These are phyloP conservation scores for Saccharomycopsis synnaedendra DNA, from an alignment of 805 yeast species.

Conservation along the genomic window DNA sequence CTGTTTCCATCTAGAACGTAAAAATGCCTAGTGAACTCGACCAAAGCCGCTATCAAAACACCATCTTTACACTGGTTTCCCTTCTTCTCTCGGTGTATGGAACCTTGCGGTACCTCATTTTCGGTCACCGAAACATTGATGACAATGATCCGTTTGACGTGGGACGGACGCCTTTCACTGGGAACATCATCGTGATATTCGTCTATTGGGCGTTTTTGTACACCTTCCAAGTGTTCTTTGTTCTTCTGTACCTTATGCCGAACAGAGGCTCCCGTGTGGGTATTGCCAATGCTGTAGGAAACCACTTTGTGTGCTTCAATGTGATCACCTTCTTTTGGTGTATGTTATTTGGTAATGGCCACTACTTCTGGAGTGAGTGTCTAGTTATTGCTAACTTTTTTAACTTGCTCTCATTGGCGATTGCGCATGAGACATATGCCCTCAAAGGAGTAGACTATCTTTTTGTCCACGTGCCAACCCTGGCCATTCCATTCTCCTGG, in stretches of 20 bases:
- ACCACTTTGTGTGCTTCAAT: constrained; percentile 57
- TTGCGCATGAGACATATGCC: constrained; percentile 47
- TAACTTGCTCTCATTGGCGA: constrained; percentile 44
- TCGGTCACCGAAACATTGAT: constrained; percentile 29
- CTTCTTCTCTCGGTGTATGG: constrained; percentile 46
- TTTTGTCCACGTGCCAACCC: constrained; percentile 51
- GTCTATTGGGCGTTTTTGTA: constrained; percentile 49
- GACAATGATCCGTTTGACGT: constrained; percentile 33
- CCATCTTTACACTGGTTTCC: constrained; percentile 20
- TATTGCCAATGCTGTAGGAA: constrained; percentile 33
- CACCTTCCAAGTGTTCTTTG: constrained; percentile 40
- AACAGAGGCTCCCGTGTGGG: constrained; percentile 19
- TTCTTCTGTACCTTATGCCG: constrained; percentile 33
- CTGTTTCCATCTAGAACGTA: no score
- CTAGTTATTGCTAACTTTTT: constrained; percentile 46
- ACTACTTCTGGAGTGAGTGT: constrained; percentile 49
- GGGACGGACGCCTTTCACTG: constrained; percentile 63
- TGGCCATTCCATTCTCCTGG: constrained; percentile 71
- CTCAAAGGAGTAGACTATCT: constrained; percentile 45
- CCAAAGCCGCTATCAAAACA: neutral
- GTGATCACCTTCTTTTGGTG: constrained; percentile 53
- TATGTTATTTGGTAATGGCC: constrained; percentile 44
- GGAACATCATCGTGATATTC: constrained; percentile 34
- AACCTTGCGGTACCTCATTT: constrained; percentile 43
- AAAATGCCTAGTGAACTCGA: no score